phyloP scores from a whole-genome alignment of 2,329 filamentous ascomycete species.

The Bisporella sp. region DNA sequence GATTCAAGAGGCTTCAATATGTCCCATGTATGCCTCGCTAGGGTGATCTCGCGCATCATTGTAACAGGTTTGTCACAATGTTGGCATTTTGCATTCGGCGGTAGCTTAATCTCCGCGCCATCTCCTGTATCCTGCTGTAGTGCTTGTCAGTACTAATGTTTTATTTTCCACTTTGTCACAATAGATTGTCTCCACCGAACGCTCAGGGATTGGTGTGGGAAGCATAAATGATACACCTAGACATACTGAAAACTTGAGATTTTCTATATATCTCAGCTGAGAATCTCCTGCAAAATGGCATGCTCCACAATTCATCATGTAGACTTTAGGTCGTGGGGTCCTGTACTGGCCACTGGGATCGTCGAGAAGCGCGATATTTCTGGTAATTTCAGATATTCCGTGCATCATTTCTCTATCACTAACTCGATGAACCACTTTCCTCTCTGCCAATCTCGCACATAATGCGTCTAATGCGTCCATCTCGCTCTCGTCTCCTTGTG shows the following conservation, averaged over 20 bases:
- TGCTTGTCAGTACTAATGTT: background rate
- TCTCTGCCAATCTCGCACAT: conserved; percentile 27
- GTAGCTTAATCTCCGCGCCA: conserved; percentile 15
- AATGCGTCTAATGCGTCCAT: conserved; percentile 32
- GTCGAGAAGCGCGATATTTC: conserved; percentile 29
- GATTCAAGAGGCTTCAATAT: conserved; percentile 30
- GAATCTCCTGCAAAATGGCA: conserved; percentile 32
- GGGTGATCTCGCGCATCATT: conserved; percentile 30
- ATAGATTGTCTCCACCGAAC: too few species aligned
- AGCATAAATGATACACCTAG: background rate
- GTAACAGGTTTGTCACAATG: conserved; percentile 29
- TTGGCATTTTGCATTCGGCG: conserved; percentile 27
- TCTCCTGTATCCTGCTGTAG: conserved; percentile 15
- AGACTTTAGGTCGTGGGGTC: conserved; percentile 26
- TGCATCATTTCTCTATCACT: conserved; percentile 33
- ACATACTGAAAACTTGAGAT: conserved; percentile 25
- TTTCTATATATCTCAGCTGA: conserved; percentile 25
- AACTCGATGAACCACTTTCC: conserved; percentile 31
- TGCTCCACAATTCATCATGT: conserved; percentile 30
- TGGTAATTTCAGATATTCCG: conserved; percentile 29
- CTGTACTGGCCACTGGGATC: conserved; percentile 28
- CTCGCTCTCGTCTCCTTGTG: conserved; percentile 27
- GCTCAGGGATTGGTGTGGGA: too few species aligned
- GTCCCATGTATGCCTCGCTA: conserved; percentile 31
- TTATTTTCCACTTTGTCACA: background rate